A percentile compares a stretch with the other conserved stretches of the same genome.
Conservation (phyloP, 495 filamentous ascomycete species). For the Bacidia gigantensis region DNA sequence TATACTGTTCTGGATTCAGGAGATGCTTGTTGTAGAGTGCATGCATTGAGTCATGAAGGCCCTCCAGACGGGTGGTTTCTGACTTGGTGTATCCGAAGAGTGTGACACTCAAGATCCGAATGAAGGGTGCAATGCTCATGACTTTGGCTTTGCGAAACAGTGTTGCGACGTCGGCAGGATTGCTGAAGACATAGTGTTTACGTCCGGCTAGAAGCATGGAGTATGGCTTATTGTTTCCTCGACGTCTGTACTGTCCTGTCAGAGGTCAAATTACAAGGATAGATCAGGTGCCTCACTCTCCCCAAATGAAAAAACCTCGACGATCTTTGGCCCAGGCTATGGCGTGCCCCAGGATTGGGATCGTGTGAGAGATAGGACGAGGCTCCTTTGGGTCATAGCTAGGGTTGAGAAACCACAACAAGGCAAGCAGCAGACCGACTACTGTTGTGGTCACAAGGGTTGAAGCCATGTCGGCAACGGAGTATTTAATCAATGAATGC, state of each 20-base stretch:
- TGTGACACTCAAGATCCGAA: not conserved
- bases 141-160: not conserved
- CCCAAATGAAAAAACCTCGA: not conserved
- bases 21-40: not conserved
- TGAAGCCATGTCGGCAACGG: no score
- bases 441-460: not conserved
- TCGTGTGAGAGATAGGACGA: not conserved
- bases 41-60: not conserved
- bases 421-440: not conserved
- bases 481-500: no score
- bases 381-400: not conserved
- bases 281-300: not conserved
- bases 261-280: not conserved
- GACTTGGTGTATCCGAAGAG: not conserved
- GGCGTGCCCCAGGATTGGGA: not conserved
- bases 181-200: constrained; percentile 4
- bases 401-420: not conserved
- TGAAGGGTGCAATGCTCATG: constrained; percentile 1
- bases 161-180: not conserved
- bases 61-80: not conserved
- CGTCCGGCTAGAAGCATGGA: constrained; percentile 5
- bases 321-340: not conserved
- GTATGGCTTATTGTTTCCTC: not conserved
- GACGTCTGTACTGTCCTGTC: not conserved
- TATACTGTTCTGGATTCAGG: not conserved